Base-by-base conservation (phyloP, 169 alveolate genomes). In the Plasmodium cynomolgi region DNA sequence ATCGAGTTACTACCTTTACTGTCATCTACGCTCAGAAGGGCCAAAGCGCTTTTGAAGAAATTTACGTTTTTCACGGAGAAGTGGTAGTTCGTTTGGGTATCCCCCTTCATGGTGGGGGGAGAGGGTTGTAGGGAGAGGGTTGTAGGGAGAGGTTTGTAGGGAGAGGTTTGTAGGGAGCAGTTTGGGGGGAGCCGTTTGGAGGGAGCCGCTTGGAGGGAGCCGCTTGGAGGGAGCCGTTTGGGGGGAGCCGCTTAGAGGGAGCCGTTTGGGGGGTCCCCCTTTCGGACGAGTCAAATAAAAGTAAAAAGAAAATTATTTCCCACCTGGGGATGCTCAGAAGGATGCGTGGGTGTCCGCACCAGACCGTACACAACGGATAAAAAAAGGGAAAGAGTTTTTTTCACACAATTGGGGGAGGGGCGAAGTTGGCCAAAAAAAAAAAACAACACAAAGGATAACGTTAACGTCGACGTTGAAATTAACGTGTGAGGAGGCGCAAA, bases 1-100 rank as follows among this genome's bases (percentile, higher is more conserved):
- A 17, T 62, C 23, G 8, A 20, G 62, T 68, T 80, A 50, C 71
- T 7, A 50, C 71, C 2, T 81, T 88, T 88, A 33, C n/a, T 62
- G 54, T 88, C 94, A 47, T 88, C 94, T 41, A 88, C 91, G 82
- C 73, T 88, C 31, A 88, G 54, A 26, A 88, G 58, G 15, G 94
- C 34, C 83, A 88, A 88, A 31, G 94, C 94, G 23, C 82, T 88
- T 81, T 88, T 88, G 34, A 88, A 88, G 82, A 88, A 88, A 74
- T 80, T 77, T 4, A 88, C 90, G 31, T 88, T 88, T 7, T 88
- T 88, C 31, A 88, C 94, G 8, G 94, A 88, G 54, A 88, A 80
- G 74, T 88, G 26, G 74, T 88, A 88, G 71, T 81, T 62, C n/a
- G 71, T 58, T 6, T 31, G 81, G 34, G 73, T 80, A 2, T 79